Evolutionary conservation across 331 rosid species (phyloP), one percentile per base, ranked within the genome.

Genomic region (Cydonia oblonga): DNA sequence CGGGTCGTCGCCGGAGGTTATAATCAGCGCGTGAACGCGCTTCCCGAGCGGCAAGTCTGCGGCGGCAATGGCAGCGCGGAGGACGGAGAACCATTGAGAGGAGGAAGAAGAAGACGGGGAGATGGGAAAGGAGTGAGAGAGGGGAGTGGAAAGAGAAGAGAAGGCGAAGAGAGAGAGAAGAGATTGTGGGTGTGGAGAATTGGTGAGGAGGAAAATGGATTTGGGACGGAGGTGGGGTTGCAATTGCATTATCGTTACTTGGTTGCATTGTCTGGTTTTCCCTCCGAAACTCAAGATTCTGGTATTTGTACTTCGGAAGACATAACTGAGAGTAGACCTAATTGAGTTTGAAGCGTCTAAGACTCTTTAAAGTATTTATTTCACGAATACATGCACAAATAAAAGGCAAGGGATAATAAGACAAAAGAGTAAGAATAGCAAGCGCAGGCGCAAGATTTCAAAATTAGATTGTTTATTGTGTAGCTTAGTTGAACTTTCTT

Each of bases 1-100:
- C 6, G 58, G 69, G 73, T 6, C 32, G 54, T 76, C 59, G 42
- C 86, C 83, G 14, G 86, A 85, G 11, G 78, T 84, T 13, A 88
- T 2, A 42, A 92, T 81, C 53, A 60, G 70, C 0, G 89, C 92
- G 58, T 92, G 98, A 1, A 84, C 83, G 23, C 83, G 76, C 80
- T 88, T 90, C 11, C 92, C 98, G 18, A 90, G 95, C 52, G 15
- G 58, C 53, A 90, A 79, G 29, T 90, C 80, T 79, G 85, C 35
- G 8, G 79, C 59, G 80, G 89, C 66, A 4, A 84, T 71, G 77
- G 91, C 98, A 16, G 80, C 60, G 66, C 96, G 89, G 79, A 92
- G 89, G 81, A 87, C 9, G 74, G 96, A 69, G 67, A 90, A 87
- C 83, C 92, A 89, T 70, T 79, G 86, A n/a, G 86, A 75, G 3